Evolutionary conservation across 805 yeast genomes (phyloP), one percentile per base, ranked within the genome.

Genomic region (Wickerhamiella dianesei): DNA sequence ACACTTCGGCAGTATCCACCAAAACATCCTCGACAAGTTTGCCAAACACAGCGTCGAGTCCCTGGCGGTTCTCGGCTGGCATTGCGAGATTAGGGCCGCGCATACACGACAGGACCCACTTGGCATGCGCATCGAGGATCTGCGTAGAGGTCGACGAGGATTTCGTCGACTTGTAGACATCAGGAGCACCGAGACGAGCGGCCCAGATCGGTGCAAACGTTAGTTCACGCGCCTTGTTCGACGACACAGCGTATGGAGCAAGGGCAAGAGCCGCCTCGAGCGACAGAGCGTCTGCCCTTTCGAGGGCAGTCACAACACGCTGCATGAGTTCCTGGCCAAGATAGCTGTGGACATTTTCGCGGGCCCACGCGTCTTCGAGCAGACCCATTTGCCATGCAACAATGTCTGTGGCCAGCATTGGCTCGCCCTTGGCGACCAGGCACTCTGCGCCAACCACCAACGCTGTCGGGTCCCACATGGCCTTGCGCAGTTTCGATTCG

Each of bases 401-500:
- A 1, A 62, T 46, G 29, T 61, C 59, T 4, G 60, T 48, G 1
- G 64, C 66, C 13, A 61, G 51, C 42, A 49, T 44, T 2, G 50
- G 49, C 41, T 63, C 52, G 9, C 43, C 49, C 3, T 32, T 8
- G 2, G 9, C 9, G 17, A 41, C 20, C 3, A 53, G 32, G 37
- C 41, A 50, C 14, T 47, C 32, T 13, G 55, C 43, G 2, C 54
- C 59, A 9, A 47, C 51, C 1, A 52, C 47, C 3, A 59, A 20
- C 1, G 65, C 60, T 12, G 58, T 44, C 14, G 60, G 60, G 41
- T 60, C 64, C 63, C 64, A 59, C 12, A 51, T 37, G 13, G 57
- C 57, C 19, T 49, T 51, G 18, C 58, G 49, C 14, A 60, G 46
- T 17, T 54, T 54, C 6, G 59, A 47, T 46, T 64, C 67, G n/a